A percentile compares a stretch with the other conserved stretches of the same genome.
Conservation (phyloP, 1,284 basidiomycete species). For the Volvariella volvacea region DNA sequence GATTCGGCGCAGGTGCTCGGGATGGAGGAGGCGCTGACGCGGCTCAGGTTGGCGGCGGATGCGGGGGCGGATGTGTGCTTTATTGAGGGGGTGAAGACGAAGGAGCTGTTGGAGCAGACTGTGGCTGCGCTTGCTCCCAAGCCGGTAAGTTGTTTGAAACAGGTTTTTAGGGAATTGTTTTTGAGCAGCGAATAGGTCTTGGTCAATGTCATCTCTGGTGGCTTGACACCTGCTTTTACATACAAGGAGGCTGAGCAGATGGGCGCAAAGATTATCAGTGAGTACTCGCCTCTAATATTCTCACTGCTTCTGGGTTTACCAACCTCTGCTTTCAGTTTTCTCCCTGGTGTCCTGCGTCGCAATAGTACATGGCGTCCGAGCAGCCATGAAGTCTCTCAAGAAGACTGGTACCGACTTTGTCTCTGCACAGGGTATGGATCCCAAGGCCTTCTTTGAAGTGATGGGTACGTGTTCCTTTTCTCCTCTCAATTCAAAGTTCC, state of each 20-base stretch:
- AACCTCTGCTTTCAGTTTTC: conserved; percentile 15
- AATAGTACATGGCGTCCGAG: conserved; percentile 59
- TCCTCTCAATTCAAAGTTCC: background rate
- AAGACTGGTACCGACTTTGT: conserved; percentile 67
- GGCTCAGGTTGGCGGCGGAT: conserved; percentile 66
- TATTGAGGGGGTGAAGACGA: conserved; percentile 73
- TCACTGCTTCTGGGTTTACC: background rate
- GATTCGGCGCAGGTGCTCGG: conserved; percentile 62
- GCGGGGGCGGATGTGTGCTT: conserved; percentile 81
- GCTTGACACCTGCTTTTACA: conserved; percentile 24
- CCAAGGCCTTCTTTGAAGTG: conserved; percentile 66
- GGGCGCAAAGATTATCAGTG: conserved; percentile 26
- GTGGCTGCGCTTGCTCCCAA: conserved; percentile 60
- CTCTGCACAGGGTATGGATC: conserved; percentile 65
- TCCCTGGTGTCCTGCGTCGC: conserved; percentile 25
- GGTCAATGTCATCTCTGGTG: conserved; percentile 26
- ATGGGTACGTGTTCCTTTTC: conserved; percentile 32
- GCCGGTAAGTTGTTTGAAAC: conserved; percentile 34
- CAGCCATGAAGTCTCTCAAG: conserved; percentile 63
- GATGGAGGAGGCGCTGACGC: conserved; percentile 75
- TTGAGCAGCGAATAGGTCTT: conserved; percentile 14
- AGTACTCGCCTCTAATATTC: conserved; percentile 5
- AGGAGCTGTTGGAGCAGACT: conserved; percentile 58
- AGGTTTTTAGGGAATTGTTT: background rate
- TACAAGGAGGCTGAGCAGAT: conserved; percentile 22